Evolutionary conservation across 345 rosid genomes (phyloP), one percentile per base, ranked within the genome.

Genomic region (Eutrema yunnanense): DNA sequence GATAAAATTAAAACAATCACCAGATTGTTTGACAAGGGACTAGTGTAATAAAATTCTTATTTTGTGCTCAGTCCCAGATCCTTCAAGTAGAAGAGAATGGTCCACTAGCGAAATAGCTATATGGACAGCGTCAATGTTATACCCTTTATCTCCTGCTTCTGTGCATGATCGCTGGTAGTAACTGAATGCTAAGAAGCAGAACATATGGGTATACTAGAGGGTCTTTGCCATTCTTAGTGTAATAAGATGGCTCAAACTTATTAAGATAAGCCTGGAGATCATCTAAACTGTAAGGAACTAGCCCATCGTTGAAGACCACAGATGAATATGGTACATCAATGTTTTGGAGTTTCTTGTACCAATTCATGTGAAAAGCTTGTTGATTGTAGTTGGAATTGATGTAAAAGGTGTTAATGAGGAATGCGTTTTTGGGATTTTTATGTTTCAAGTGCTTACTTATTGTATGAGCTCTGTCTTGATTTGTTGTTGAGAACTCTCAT

Each of bases 211-310:
- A 90, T 40, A 90, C 96, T 52, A 88, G 83, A 61, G 90, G 96
- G 80, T 88, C 95, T 81, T 92, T 92, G 56, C 95, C 96, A 80
- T 84, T 84, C 78, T 90, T 90, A 27, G 92, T 92, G 69, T 92
- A 92, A 79, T 90, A 87, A 41, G 90, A 85, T 26, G 95, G 84
- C 78, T 90, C 95, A 80, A 88, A 92, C 73, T 92, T 92, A 73
- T 90, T 92, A 37, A 92, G 84, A 76, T 92, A 92, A 81, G 75
- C 83, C 84, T 92, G 96, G 81, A 92, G 84, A 84, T 92, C 96
- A 63, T 86, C 95, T 79, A 90, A 80, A 77, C 83, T 82, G 71
- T 88, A 92, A 11, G 96, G 92, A 3, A 64, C 64, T 12, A 82
- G 79, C 44, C 89, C 86, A 79, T 92, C 95, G 62, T 74, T 82